Base-by-base conservation (phyloP, 768 basidiomycete species). In the Fistulinella prunicolor region DNA sequence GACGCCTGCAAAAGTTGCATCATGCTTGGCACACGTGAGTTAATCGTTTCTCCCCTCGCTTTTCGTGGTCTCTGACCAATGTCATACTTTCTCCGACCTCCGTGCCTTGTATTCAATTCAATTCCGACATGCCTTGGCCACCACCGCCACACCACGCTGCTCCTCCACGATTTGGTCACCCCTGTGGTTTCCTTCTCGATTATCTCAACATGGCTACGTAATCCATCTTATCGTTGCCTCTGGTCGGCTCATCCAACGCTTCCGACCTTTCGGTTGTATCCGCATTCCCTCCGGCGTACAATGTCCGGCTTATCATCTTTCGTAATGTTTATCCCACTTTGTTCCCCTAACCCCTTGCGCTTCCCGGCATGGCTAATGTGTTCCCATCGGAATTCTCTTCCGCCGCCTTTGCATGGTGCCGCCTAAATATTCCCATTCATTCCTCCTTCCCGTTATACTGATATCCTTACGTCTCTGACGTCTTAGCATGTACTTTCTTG, bases 1-100 rank as follows among this genome's bases (percentile, higher is more conserved):
- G 79, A 84, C 49, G 80, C 83, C 17, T 93, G 89, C 70, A 83
- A 84, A 61, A 87, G 80, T 58, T 93, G 89, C 63, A 69, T 82
- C 34, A 76, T 86, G 74, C 74, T 88, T 16, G 80, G 80, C 41
- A 87, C 85, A 28, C 65, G 89, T 90, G 57, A 71, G 78, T 69
- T 20, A 6, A 17, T 21, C 22, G 12, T 44, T 47, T 44, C 48
- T 17, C n/a, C 26, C 19, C 3, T 39, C 7, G 1, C 30, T 35
- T 24, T 16, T 35, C 50, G 29, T 51, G 23, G 23, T 38, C 49
- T 29, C 51, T 62, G 26, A 57, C 54, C 29, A 9, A 36, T 47
- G n/a, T 28, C 37, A 26, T 44, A 20, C 21, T 30, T 23, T 37
- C 26, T 32, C n/a, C 38, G 9, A 36, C 24, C 34, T 35, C 36